Evolutionary conservation across 345 rosid genomes (phyloP), one percentile per base, ranked within the genome.

Genomic region (Ceriops tagal): DNA sequence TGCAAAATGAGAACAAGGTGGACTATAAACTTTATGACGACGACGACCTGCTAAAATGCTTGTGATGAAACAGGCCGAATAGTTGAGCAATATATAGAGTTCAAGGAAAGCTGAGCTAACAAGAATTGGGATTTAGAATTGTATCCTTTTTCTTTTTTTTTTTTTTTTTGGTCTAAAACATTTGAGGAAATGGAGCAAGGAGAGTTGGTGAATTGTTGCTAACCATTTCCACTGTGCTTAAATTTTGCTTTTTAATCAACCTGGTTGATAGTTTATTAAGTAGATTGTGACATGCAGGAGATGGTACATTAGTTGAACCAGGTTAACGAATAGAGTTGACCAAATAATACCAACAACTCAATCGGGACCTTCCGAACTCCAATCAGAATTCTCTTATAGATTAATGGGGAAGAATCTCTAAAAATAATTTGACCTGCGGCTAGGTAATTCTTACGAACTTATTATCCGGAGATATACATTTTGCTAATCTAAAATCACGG

Each of bases 171-270:
- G 0, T n/a, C 9, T 53, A 53, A 6, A n/a, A 1, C 24, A 15
- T 58, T 24, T 21, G 28, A 22, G 19, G 7, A 27, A 21, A 57
- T 15, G 18, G 51, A 65, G 3, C 32, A 22, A 66, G 27, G 35
- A 69, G 76, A 60, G 71, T 66, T 51, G 71, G 52, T 66, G 76
- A 60, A 61, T 66, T 51, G 71, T 60, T 66, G 71, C 37, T 66
- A 24, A 58, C 61, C 53, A 65, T 65, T 72, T 35, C 74, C 26
- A 71, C 21, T 71, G 30, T 46, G 39, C 5, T 46, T 28, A 62
- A 19, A 60, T 6, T 24, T 6, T 43, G 27, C 58, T 22, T 55
- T 7, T n/a, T n/a, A 22, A 55, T n/a, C 28, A 55, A 11, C 26
- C 15, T 55, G 22, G 26, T 5, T 55, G 7, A 21, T 55, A 22